These are phyloP conservation scores for Colletotrichum sojae DNA, from an alignment of 2,329 filamentous ascomycete genomes.

Conservation along the genomic window DNA sequence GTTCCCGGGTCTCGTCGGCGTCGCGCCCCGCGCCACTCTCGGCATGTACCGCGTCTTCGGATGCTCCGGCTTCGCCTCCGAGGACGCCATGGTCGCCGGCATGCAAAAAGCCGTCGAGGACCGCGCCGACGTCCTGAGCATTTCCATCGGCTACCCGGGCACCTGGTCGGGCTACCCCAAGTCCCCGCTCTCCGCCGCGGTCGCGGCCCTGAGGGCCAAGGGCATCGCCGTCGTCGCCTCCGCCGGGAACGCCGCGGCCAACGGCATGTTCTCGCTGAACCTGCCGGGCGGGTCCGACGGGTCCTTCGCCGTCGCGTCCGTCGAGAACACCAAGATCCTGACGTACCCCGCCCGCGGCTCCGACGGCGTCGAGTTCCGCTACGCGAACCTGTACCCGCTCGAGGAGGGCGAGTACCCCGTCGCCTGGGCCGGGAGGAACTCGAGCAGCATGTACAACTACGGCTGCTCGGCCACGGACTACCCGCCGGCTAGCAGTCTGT, in stretches of 20 bases:
- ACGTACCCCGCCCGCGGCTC: conserved; percentile 27
- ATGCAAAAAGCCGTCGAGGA: conserved; percentile 46
- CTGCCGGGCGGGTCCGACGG: conserved; percentile 62
- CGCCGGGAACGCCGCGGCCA: conserved; percentile 63
- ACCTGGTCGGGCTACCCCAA: conserved; percentile 24
- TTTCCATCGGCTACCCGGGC: conserved; percentile 44
- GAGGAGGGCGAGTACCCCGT: conserved; percentile 28
- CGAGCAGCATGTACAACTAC: neutral
- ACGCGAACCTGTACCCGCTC: conserved; percentile 34
- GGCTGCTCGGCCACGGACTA: conserved; percentile 30
- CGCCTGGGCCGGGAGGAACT: conserved; percentile 5
- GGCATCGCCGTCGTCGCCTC: conserved; percentile 67
- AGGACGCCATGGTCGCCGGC: conserved; percentile 45
- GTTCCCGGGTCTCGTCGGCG: conserved; percentile 42
- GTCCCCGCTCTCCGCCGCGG: conserved; percentile 53
- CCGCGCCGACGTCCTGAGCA: conserved; percentile 47
- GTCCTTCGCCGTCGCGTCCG: conserved; percentile 64
- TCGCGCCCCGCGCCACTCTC: conserved; percentile 45
- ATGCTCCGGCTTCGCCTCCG: conserved; percentile 39
- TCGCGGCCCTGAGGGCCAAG: conserved; percentile 65
- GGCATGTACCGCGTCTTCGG: conserved; percentile 44
- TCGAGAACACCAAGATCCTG: conserved; percentile 58
- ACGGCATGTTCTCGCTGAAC: conserved; percentile 64
- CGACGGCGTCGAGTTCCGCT: conserved; percentile 24
- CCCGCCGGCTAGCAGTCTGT: conserved; percentile 3